phyloP scores from a whole-genome alignment of 169 alveolate species.

The Plasmodium blacklocki region DNA sequence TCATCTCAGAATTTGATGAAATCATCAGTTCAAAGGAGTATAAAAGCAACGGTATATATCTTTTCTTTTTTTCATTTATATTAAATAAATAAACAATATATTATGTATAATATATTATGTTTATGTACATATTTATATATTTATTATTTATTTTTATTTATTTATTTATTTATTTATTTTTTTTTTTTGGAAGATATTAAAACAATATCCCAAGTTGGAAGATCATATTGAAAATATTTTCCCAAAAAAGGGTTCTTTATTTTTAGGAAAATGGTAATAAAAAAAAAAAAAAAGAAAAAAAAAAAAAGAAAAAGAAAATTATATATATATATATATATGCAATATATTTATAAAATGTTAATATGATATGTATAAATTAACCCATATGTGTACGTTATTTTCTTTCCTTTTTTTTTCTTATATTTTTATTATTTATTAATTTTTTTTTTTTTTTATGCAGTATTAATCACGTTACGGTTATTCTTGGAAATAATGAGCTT shows the following conservation, averaged over 20 bases:
- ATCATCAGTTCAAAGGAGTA: conserved; percentile 90
- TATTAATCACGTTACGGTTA: conserved; percentile 86
- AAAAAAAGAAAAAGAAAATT: background rate
- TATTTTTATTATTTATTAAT: too few species aligned
- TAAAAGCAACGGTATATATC: conserved; percentile 84
- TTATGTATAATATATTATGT: too few species aligned
- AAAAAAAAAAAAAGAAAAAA: conserved; percentile 4
- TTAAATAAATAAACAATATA: background rate
- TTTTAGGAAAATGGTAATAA: conserved; percentile 88
- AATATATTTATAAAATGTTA: too few species aligned
- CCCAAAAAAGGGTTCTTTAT: conserved; percentile 91
- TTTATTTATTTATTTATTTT: background rate
- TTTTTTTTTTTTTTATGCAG: conserved; percentile 74
- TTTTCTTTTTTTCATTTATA: background rate
- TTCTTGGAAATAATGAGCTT: conserved; percentile 86
- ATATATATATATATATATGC: background rate
- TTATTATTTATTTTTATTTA: too few species aligned
- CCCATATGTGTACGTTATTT: too few species aligned
- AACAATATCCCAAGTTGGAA: conserved; percentile 90
- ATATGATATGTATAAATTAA: too few species aligned
- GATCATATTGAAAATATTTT: conserved; percentile 91
- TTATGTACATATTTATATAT: too few species aligned
- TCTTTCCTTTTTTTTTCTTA: background rate
- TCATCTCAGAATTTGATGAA: conserved; percentile 89
- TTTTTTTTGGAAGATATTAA: conserved; percentile 76